These are phyloP conservation scores for Sclerotiophoma versabilis DNA, from an alignment of 2,329 filamentous ascomycete species.

Conservation along the genomic window DNA sequence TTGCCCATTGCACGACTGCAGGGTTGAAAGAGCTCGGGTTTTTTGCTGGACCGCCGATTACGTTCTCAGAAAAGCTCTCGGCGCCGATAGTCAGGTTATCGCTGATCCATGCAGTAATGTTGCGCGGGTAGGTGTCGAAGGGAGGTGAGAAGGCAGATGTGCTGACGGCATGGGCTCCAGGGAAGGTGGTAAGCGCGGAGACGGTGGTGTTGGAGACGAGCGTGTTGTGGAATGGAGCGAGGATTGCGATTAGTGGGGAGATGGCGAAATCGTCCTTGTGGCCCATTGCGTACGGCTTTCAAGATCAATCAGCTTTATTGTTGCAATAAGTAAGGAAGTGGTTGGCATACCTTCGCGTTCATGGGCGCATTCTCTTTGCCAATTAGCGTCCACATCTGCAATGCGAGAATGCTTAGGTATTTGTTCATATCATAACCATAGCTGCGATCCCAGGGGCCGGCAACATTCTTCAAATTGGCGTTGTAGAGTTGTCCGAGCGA, in stretches of 20 bases:
- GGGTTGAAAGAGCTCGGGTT: constrained; percentile 65
- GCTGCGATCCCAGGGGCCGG: constrained; percentile 69
- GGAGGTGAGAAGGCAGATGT: constrained; percentile 65
- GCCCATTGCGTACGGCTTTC: constrained; percentile 61
- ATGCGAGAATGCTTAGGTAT: constrained; percentile 64
- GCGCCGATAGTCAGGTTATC: constrained; percentile 66
- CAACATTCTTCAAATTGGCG: constrained; percentile 65
- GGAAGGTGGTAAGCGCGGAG: constrained; percentile 55
- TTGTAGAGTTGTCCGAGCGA: constrained; percentile 63
- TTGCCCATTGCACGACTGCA: constrained; percentile 65
- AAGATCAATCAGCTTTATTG: constrained; percentile 3
- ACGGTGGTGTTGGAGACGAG: constrained; percentile 54
- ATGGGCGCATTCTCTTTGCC: constrained; percentile 55
- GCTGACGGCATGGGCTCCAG: constrained; percentile 61
- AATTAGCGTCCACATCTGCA: constrained; percentile 66
- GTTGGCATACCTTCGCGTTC: constrained; percentile 33
- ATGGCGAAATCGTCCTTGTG: constrained; percentile 67
- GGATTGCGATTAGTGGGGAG: constrained; percentile 63
- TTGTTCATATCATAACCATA: constrained; percentile 71
- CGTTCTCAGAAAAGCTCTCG: constrained; percentile 64
- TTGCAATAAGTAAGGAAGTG: background rate
- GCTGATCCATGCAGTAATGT: constrained; percentile 66
- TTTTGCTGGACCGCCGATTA: constrained; percentile 62
- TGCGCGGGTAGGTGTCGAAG: constrained; percentile 63
- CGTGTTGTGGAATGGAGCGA: constrained; percentile 59